phyloP scores from a whole-genome alignment of 2,329 filamentous ascomycete species.

The Diaporthe sp. region DNA sequence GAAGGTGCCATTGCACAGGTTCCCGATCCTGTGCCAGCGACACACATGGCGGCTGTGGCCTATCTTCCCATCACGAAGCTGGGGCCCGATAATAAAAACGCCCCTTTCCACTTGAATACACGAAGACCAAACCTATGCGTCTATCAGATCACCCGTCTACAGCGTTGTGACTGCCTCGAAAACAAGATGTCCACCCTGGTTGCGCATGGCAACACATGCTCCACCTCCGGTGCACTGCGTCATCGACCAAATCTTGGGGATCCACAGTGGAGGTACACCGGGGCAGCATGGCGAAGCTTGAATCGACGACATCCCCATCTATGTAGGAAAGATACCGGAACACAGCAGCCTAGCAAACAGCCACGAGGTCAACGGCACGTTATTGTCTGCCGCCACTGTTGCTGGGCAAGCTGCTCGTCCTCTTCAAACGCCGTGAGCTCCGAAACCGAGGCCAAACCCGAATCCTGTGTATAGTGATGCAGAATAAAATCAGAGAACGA shows the following conservation, averaged over 20 bases:
- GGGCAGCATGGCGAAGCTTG: slow-evolving; percentile 9
- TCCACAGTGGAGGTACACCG: slow-evolving; percentile 1
- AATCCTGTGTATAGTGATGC: not conserved
- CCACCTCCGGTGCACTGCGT: not conserved
- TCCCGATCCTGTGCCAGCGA: not conserved
- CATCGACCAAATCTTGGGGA: not conserved
- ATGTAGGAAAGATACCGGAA: not conserved
- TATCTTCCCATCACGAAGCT: not conserved
- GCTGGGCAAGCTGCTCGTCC: not conserved
- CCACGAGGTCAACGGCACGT: not conserved
- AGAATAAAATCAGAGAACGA: not conserved
- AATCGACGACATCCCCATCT: slow-evolving; percentile 3
- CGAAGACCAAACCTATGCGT: not conserved
- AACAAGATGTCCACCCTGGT: not conserved
- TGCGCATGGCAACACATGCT: not conserved
- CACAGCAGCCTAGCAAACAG: not conserved
- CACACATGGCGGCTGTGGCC: not conserved
- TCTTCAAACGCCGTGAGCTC: slow-evolving; percentile 21
- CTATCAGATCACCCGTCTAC: slow-evolving; percentile 3
- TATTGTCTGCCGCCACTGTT: not conserved
- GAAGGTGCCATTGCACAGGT: not conserved
- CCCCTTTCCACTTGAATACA: not conserved
- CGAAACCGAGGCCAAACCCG: not conserved
- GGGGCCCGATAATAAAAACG: not conserved
- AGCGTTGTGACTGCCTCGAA: too few relatives aligned